Base-by-base conservation (phyloP, 164 flowering plant species). In the Euptelea pleiosperma region DNA sequence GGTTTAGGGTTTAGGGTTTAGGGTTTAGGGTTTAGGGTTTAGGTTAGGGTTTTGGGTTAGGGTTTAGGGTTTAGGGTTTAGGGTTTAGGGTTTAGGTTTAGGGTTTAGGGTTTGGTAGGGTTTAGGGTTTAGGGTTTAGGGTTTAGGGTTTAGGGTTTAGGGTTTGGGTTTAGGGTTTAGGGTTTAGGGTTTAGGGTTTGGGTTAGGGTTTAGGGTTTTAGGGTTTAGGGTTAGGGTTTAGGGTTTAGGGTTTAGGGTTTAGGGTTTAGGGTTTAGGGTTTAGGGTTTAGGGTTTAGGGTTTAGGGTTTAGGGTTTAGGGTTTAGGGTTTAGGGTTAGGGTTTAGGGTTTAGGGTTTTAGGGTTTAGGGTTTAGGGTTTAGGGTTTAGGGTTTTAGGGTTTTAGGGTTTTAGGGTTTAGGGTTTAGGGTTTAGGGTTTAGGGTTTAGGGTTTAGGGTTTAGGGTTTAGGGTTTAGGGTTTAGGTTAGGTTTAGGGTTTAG, bases 381-480 rank as follows among this genome's bases (percentile, higher is more conserved):
- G n/a, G n/a, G n/a, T n/a, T n/a, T 19, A 36, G 59, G 59, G 30
- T n/a, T 44, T 54, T 30, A 7, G 42, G 66, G 29, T n/a, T 50
- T 52, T 39, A 29, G 49, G 48, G 48, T 52, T 50, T 53, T 53
- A 2, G 4, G 59, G 59, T 26, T 54, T 62, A 14, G 40, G 59
- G 59, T 30, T 61, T 42, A n/a, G 48, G 65, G 66, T 54, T 54
- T n/a, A n/a, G n/a, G n/a, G n/a, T 33, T 37, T 37, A 45, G 45
- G 61, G 61, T 37, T 56, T 46, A 5, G 19, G 67, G 47, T 24
- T 48, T 64, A 10, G 10, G 39, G 50, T 8, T 41, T 30, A 29
- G 40, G 61, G 44, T 36, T 55, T 8, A 15, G 45, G 45, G 56
- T 19, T 54, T 54, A 19, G 28, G 58, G 58, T 18, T 54, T 37